phyloP scores from a whole-genome alignment of 495 filamentous ascomycete genomes.

The Penicillium daleae region DNA sequence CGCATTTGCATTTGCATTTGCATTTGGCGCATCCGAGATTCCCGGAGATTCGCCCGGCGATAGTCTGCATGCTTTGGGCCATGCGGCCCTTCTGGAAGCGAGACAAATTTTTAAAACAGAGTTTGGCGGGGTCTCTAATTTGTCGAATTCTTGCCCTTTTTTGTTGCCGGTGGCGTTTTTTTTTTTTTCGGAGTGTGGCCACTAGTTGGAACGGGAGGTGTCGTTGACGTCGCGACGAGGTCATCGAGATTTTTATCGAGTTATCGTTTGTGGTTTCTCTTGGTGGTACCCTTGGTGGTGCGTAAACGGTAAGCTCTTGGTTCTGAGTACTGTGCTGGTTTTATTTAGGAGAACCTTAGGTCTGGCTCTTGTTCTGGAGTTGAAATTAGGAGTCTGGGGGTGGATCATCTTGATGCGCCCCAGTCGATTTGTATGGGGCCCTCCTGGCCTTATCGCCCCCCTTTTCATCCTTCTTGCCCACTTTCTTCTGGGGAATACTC shows the following conservation, averaged over 20 bases:
- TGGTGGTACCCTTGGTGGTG: neutral
- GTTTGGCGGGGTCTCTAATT: slow-evolving; percentile 5
- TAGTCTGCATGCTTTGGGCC: neutral
- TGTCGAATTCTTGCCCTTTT: neutral
- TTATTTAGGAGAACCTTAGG: too few species aligned
- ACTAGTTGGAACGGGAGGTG: neutral
- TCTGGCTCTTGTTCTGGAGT: neutral
- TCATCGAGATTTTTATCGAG: slow-evolving; percentile 5
- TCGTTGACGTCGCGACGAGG: slow-evolving; percentile 8
- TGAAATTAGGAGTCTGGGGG: slow-evolving; percentile 8
- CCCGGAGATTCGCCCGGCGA: slow-evolving; percentile 7
- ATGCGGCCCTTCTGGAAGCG: slow-evolving; percentile 10
- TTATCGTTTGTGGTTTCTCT: neutral
- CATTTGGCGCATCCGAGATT: slow-evolving; percentile 2
- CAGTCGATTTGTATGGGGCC: slow-evolving; percentile 28
- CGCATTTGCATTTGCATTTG: too few species aligned
- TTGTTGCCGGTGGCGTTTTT: slow-evolving; percentile 11
- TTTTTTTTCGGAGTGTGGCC: neutral
- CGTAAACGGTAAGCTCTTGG: neutral
- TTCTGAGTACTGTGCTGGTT: neutral
- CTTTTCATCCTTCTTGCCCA: neutral
- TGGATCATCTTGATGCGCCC: slow-evolving; percentile 22
- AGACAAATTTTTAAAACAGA: slow-evolving; percentile 4
- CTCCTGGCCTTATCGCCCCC: slow-evolving; percentile 16
- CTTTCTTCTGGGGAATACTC: neutral